Evolutionary conservation across 2,329 filamentous ascomycete species (phyloP).

Genomic region (Fusarium buxicola): DNA sequence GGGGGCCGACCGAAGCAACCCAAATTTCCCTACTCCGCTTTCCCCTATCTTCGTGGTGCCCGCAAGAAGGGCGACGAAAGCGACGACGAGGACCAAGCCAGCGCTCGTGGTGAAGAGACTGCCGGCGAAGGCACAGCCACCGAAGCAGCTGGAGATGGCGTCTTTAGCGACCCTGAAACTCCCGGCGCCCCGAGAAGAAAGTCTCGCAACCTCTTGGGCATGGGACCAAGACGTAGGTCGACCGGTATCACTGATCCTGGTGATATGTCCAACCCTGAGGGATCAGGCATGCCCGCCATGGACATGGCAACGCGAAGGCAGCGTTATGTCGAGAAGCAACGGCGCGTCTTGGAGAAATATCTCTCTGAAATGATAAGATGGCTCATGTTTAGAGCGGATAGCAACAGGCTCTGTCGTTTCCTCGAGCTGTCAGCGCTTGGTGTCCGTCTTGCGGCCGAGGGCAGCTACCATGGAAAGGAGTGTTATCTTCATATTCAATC

Average conservation of each 20-base stretch:
- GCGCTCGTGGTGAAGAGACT: slow-evolving; percentile 56
- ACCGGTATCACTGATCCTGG: slow-evolving; percentile 61
- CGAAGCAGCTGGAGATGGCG: slow-evolving; percentile 70
- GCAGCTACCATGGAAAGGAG: slow-evolving; percentile 97
- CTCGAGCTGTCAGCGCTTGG: slow-evolving; percentile 94
- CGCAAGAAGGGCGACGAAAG: slow-evolving; percentile 83
- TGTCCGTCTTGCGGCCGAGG: slow-evolving; percentile 92
- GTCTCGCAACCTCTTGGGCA: slow-evolving; percentile 66
- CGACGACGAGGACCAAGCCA: slow-evolving; percentile 73
- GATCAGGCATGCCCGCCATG: slow-evolving; percentile 62
- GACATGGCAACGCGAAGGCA: slow-evolving; percentile 57
- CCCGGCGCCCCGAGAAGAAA: slow-evolving; percentile 56
- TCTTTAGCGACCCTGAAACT: slow-evolving; percentile 51
- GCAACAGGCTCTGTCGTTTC: slow-evolving; percentile 95
- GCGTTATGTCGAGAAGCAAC: slow-evolving; percentile 83
- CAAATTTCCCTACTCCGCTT: slow-evolving; percentile 87
- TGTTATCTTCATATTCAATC: slow-evolving; percentile 93
- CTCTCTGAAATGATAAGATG: slow-evolving; percentile 94
- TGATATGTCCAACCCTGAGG: slow-evolving; percentile 57
- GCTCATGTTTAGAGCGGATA: slow-evolving; percentile 96
- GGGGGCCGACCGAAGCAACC: slow-evolving; percentile 83
- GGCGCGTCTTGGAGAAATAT: slow-evolving; percentile 88
- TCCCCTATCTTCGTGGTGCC: slow-evolving; percentile 87
- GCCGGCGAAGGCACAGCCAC: slow-evolving; percentile 67
- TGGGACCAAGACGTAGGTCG: slow-evolving; percentile 60